Percentiles rank a stretch among this genome's conserved stretches.
Evolutionary conservation across 2,329 filamentous ascomycete species (phyloP).

Genomic region (Colletotrichum sp.): DNA sequence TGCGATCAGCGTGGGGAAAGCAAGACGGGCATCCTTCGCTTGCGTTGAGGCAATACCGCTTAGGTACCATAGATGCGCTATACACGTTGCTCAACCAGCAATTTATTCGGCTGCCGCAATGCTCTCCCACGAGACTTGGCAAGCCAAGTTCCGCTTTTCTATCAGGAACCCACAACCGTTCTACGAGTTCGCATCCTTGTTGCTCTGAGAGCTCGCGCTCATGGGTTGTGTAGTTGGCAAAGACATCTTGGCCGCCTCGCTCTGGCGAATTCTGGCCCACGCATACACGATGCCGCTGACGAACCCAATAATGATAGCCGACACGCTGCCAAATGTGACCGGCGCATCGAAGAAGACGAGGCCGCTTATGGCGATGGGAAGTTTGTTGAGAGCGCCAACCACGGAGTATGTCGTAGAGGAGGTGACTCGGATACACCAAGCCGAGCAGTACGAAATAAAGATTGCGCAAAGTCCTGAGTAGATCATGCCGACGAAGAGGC

Average conservation of each 20-base stretch:
- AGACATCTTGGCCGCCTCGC: conserved; percentile 66
- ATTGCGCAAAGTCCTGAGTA: conserved; percentile 92
- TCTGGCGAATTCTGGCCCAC: conserved; percentile 83
- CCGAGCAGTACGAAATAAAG: conserved; percentile 99
- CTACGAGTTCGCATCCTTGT: conserved; percentile 76
- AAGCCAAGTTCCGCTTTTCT: not conserved
- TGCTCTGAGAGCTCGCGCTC: conserved; percentile 91
- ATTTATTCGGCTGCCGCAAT: not conserved
- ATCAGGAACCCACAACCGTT: not conserved
- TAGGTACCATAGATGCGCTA: not conserved
- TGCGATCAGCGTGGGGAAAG: not conserved
- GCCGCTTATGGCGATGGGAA: conserved; percentile 91
- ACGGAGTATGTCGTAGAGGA: conserved; percentile 98
- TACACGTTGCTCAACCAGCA: not conserved
- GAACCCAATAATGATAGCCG: conserved; percentile 90
- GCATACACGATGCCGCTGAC: conserved; percentile 91
- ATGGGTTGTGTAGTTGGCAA: conserved; percentile 75
- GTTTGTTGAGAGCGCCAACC: conserved; percentile 97
- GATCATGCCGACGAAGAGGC: conserved; percentile 85
- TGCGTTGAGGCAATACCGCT: not conserved
- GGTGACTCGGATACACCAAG: conserved; percentile 97
- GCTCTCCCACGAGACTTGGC: not conserved
- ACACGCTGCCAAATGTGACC: conserved; percentile 88
- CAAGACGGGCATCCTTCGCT: not conserved
- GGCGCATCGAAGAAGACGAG: conserved; percentile 95